Evolutionary conservation across 129 eudicot genomes (phyloP), one percentile per base, ranked within the genome.

Genomic region (Helianthus tuberosus): DNA sequence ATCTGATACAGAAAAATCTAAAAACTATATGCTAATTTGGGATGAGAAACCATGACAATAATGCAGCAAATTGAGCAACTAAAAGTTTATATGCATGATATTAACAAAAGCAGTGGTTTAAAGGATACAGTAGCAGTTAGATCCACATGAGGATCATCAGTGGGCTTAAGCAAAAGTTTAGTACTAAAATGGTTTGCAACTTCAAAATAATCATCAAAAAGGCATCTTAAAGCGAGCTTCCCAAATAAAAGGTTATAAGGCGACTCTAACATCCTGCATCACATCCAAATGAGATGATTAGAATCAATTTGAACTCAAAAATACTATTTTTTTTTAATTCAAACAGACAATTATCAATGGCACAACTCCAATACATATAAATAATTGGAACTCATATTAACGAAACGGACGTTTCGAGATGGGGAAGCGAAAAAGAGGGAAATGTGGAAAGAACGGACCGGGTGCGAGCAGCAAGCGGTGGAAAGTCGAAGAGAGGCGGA

Each of bases 401-500:
- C n/a, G n/a, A n/a, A n/a, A n/a, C n/a, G n/a, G n/a, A n/a, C n/a
- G n/a, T n/a, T n/a, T n/a, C n/a, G n/a, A n/a, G n/a, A n/a, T n/a
- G n/a, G n/a, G n/a, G n/a, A n/a, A n/a, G n/a, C n/a, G n/a, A n/a
- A n/a, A n/a, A n/a, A n/a, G n/a, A n/a, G 32, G 32, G 32, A 27
- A 27, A 27, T 27, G 32, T 27, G 32, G 32, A 27, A 0, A 41
- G 8, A 41, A 8, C 2, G 64, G 29, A 71, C 98, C 96, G 90
- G 58, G 92, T 90, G 51, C 98, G 96, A 54, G 96, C 96, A 23
- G 96, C 96, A 67, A 93, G 96, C 13, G 98, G 96, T 52, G 98
- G 98, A 67, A 86, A 93, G 67, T 93, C 98, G 83, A 93, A 93
- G 60, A 93, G 96, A 41, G 98, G 98, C 43, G 98, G 98, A 29